Base-by-base conservation (phyloP, 2,329 filamentous ascomycete genomes). In the Cercospora beticola region DNA sequence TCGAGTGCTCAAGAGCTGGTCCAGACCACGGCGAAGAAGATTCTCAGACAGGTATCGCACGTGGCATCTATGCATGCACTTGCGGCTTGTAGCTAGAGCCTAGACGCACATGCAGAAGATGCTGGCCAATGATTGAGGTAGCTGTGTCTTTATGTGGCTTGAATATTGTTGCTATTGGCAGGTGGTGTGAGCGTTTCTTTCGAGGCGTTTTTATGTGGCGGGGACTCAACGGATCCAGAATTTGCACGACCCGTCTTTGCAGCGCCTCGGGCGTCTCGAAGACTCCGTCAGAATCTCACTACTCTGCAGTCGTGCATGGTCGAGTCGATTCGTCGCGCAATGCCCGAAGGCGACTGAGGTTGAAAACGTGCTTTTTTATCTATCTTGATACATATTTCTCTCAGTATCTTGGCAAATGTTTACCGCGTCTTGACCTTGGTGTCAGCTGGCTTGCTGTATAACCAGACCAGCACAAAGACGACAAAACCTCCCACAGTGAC, bases 401-500 rank as follows among this genome's bases (percentile, higher is more conserved):
- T 36, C 10, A 18, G 9, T 14, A 6, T 14, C 21, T 23, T 31
- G 23, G 54, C 26, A 58, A 28, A 31, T 14, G 54, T 5, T 56
- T 63, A 72, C 68, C 71, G 69, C 46, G 70, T 73, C 70, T 73
- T 73, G 40, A 64, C 66, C 71, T 80, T 82, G 77, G 83, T 65
- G 70, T 74, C 69, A 63, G 82, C 79, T 9, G 90, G 89, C 72
- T 86, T 88, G 75, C 87, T 89, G 79, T 88, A 99, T 80, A 99
- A 84, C 95, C 95, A 99, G 40, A 98, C 76, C 14, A 89, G 88
- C 63, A 93, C 92, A 81, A 99, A 98, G 0, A 84, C 88, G 71
- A 98, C 73, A 87, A 94, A 99, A 7, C 93, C 95, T 10, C 84
- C 85, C 65, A 97, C 87, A 2, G 96, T 97, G 61, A 90, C 90